These are phyloP conservation scores for Dalechampia spathulata DNA, from an alignment of 441 rosid genomes.

Conservation along the genomic window DNA sequence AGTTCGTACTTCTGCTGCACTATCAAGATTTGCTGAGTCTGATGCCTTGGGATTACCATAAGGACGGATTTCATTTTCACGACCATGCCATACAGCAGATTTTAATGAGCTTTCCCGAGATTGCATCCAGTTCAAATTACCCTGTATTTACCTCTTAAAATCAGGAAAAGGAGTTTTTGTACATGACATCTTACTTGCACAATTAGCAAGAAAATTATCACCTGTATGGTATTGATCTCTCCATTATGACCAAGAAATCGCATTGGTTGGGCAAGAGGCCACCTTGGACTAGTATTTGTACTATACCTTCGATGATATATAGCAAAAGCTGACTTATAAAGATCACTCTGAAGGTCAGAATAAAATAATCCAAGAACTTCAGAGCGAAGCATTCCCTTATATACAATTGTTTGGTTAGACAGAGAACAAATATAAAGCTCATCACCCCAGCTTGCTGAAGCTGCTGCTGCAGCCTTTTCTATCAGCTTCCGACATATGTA, in stretches of 20 bases:
- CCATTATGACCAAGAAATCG: conserved; percentile 99
- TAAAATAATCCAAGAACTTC: conserved; percentile 90
- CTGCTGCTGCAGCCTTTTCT: conserved; percentile 60
- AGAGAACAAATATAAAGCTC: conserved; percentile 92
- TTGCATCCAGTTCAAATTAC: conserved; percentile 99
- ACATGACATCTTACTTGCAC: conserved; percentile 10
- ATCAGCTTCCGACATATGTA: conserved; percentile 92
- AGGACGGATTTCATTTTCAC: conserved; percentile 96
- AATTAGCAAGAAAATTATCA: conserved; percentile 19
- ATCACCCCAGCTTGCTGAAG: conserved; percentile 68
- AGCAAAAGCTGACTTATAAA: conserved; percentile 80
- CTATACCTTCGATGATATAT: conserved; percentile 97
- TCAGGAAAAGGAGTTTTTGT: conserved; percentile 16
- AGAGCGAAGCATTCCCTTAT: conserved; percentile 99
- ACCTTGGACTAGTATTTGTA: conserved; percentile 97
- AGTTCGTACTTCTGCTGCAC: conserved; percentile 88
- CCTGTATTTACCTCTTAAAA: conserved; percentile 40
- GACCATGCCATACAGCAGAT: conserved; percentile 94
- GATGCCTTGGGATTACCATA: conserved; percentile 94
- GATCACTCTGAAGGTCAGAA: conserved; percentile 72
- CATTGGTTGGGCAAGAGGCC: conserved; percentile 99
- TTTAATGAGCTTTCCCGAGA: conserved; percentile 91
- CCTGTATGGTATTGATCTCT: conserved; percentile 99
- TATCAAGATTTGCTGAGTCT: conserved; percentile 96
- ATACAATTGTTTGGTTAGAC: conserved; percentile 95